Base-by-base conservation (phyloP, 345 rosid species). In the Gossypium anomalum region DNA sequence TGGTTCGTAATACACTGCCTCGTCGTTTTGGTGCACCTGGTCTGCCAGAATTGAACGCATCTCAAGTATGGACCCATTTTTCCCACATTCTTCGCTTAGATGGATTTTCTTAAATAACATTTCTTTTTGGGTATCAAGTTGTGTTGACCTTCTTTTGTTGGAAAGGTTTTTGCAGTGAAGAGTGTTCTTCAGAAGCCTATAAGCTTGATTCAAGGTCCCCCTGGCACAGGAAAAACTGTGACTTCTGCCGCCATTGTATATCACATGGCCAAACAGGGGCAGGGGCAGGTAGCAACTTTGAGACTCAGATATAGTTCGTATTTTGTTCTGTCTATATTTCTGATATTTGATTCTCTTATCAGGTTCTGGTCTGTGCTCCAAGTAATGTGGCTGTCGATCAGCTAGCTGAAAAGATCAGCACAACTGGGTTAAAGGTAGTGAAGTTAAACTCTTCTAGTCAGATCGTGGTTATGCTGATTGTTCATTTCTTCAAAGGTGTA, bases 201-300 rank as follows among this genome's bases (percentile, higher is more conserved):
- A 77, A 96, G 98, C 76, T 88, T 96, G 86, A 96, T 96, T 78
- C 99, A 96, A 86, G 99, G 97, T 79, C 99, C 99, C 56, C 98
- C 99, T 80, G 99, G 99, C 67, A 93, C 99, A 23, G 99, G 99
- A 57, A 96, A 96, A 89, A 96, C 99, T 62, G 99, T 96, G 79
- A 96, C 98, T 58, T 96, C 99, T 62, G 98, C 99, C 11, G 98
- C 98, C 73, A 93, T 96, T 86, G 99, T 96, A 59, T 96, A 89
- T 87, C 99, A 96, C 87, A 96, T 96, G 99, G 95, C 98, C 73
- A 96, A 93, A 81, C 99, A 96, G 86, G 98, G 98, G 17, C 99
- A 96, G 78, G 99, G 99, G n/a, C 99, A 96, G 87, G 99, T 85
- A 80, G 62, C 77, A 45, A 41, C 7, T 45, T 38, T 14, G n/a